A percentile compares a stretch with the other conserved stretches of the same genome.
Conservation (phyloP, 495 filamentous ascomycete genomes). For the Penicillium odoratum region DNA sequence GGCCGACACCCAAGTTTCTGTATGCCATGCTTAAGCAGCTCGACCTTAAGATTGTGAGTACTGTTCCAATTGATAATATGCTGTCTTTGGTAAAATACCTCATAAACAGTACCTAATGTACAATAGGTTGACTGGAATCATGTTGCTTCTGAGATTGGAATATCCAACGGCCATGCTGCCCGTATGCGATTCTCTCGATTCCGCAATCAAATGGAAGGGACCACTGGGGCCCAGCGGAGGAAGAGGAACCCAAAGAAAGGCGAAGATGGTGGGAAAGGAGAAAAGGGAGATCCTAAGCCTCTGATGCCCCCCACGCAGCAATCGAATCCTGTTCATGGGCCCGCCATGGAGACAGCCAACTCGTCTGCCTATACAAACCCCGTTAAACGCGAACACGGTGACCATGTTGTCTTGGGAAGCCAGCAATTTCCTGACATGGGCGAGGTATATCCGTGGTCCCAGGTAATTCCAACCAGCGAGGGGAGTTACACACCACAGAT, state of each 20-base stretch:
- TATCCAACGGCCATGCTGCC: slow-evolving; percentile 78
- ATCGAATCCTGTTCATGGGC: neutral
- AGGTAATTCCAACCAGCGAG: neutral
- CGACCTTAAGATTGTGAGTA: slow-evolving; percentile 66
- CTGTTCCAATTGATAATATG: neutral
- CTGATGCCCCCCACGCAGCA: neutral
- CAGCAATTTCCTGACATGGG: neutral
- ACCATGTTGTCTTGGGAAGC: neutral
- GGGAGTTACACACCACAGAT: neutral
- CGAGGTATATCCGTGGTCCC: neutral
- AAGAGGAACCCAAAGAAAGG: slow-evolving; percentile 19
- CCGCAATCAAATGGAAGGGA: slow-evolving; percentile 58
- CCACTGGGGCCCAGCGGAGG: slow-evolving; percentile 10
- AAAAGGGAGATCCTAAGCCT: slow-evolving; percentile 8
- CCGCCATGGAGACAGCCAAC: neutral
- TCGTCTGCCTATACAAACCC: neutral
- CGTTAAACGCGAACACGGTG: neutral
- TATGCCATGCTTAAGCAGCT: slow-evolving; percentile 77
- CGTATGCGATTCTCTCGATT: slow-evolving; percentile 80
- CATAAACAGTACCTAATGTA: neutral
- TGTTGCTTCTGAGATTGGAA: slow-evolving; percentile 61
- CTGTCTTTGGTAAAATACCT: neutral
- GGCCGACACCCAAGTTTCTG: slow-evolving; percentile 57
- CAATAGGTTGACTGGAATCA: slow-evolving; percentile 70
- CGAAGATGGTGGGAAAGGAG: neutral